Evolutionary conservation across 371 early-diverging fungal species (phyloP).

Genomic region (Blastocladiella emersonii): DNA sequence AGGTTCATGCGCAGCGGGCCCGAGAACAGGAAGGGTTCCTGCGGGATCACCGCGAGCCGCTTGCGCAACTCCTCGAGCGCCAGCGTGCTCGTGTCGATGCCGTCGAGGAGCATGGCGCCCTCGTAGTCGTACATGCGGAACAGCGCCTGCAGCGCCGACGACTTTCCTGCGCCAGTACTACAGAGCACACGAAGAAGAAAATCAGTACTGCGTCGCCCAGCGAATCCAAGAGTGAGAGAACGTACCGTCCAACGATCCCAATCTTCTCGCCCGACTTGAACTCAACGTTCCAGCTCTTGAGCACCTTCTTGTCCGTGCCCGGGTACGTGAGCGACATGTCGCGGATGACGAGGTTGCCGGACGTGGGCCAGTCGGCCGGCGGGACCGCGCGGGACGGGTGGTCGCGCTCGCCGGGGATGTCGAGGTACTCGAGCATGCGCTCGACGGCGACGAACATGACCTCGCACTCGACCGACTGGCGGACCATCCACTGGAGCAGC

Average conservation of each 20-base stretch:
- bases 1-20: constrained; percentile 64
- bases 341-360: constrained; percentile 47
- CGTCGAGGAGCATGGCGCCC: constrained; percentile 8
- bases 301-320: constrained; percentile 46
- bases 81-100: constrained; percentile 8
- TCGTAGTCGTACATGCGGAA: constrained; percentile 53
- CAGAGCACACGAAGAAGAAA: constrained; percentile 2
- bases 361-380: constrained; percentile 52
- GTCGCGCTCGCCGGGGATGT: constrained; percentile 49
- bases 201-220: too few species aligned
- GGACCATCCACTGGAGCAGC: constrained; percentile 61
- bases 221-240: too few species aligned
- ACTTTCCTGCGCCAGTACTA: constrained; percentile 43
- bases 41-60: constrained; percentile 9
- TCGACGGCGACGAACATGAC: constrained; percentile 77
- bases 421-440: constrained; percentile 59
- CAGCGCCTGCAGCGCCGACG: constrained; percentile 45
- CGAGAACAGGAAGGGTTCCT: constrained; percentile 48
- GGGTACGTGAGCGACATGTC: constrained; percentile 49
- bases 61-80: constrained; percentile 1
- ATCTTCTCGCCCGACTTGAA: constrained; percentile 40
- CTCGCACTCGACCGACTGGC: constrained; percentile 61
- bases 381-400: constrained; percentile 19
- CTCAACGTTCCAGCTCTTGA: constrained; percentile 48
- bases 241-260: constrained; percentile 54